Evolutionary conservation across 1,139 yeast genomes (phyloP).

Genomic region (Diutina mesorugosa): DNA sequence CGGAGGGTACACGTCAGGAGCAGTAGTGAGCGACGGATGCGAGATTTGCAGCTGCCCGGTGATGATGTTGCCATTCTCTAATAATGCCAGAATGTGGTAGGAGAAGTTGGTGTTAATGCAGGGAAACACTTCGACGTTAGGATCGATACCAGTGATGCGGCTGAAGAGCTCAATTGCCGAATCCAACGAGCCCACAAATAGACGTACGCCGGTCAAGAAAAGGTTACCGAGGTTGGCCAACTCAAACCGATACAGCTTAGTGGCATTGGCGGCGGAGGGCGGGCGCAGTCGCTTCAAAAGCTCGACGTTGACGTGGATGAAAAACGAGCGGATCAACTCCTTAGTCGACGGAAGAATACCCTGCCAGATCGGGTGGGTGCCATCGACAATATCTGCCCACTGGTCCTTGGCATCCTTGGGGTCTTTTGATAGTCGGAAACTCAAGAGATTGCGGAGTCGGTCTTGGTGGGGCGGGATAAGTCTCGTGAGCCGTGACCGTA

Average conservation of each 20-base stretch:
- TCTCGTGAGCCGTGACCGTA: conserved; percentile 69
- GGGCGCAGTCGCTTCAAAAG: conserved; percentile 54
- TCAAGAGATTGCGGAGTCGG: conserved; percentile 34
- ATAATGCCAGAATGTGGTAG: conserved; percentile 71
- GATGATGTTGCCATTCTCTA: conserved; percentile 58
- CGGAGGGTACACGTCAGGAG: conserved; percentile 19
- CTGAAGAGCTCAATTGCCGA: conserved; percentile 68
- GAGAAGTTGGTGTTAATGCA: conserved; percentile 77
- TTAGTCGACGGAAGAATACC: conserved; percentile 48
- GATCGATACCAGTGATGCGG: conserved; percentile 52
- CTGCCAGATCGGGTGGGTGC: conserved; percentile 61
- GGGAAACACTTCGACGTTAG: conserved; percentile 51
- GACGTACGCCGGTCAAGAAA: conserved; percentile 68
- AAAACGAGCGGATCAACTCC: conserved; percentile 66
- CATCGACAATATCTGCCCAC: conserved; percentile 74
- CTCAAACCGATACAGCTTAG: conserved; percentile 53
- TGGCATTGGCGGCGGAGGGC: conserved; percentile 20
- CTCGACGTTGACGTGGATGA: conserved; percentile 70
- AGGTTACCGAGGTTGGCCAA: conserved; percentile 79
- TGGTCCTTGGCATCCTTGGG: conserved; percentile 44
- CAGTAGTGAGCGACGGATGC: conserved; percentile 42
- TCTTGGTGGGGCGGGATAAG: conserved; percentile 42
- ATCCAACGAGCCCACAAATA: conserved; percentile 76
- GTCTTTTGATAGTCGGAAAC: conserved; percentile 48
- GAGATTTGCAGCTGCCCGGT: conserved; percentile 95